Percentiles rank a stretch among this genome's conserved stretches.
phyloP scores from a whole-genome alignment of 371 early-diverging fungal genomes.

The Catenaria anguillulae region DNA sequence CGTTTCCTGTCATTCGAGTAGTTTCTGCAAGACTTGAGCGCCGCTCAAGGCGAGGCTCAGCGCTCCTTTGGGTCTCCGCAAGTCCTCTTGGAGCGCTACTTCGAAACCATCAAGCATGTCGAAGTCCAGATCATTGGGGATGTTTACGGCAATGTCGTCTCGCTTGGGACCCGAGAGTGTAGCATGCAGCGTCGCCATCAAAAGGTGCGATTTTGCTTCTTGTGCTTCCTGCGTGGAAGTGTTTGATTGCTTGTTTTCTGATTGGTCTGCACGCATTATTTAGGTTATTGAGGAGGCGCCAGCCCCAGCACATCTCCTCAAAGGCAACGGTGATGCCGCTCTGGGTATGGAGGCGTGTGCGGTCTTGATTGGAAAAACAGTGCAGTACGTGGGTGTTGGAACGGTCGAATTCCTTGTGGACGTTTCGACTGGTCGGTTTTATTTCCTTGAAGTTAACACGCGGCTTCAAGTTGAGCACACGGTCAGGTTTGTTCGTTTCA shows the following conservation, averaged over 20 bases:
- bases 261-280: too few relatives aligned
- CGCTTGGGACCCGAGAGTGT: constrained; percentile 23
- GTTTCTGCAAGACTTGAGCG: too few relatives aligned
- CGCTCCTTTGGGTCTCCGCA: constrained; percentile 10
- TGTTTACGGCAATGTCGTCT: constrained; percentile 11
- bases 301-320: not conserved
- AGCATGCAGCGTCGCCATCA: constrained; percentile 28
- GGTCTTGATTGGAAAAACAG: constrained; percentile 34
- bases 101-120: constrained; percentile 13
- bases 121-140: constrained; percentile 15
- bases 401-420: constrained; percentile 72
- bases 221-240: too few relatives aligned
- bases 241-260: too few relatives aligned
- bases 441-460: not conserved
- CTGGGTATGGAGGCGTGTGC: constrained; percentile 20
- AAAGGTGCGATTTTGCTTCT: too few relatives aligned
- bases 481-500: too few relatives aligned
- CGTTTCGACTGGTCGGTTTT: constrained; percentile 4
- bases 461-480: constrained; percentile 30
- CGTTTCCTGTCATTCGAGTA: too few relatives aligned
- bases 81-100: constrained; percentile 11
- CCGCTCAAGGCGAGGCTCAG: constrained; percentile 10
- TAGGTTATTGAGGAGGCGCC: not conserved
- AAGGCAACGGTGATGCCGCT: not conserved
- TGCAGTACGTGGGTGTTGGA: constrained; percentile 51